Evolutionary conservation across 441 rosid genomes (phyloP).

Genomic region (Aleurites moluccanus): DNA sequence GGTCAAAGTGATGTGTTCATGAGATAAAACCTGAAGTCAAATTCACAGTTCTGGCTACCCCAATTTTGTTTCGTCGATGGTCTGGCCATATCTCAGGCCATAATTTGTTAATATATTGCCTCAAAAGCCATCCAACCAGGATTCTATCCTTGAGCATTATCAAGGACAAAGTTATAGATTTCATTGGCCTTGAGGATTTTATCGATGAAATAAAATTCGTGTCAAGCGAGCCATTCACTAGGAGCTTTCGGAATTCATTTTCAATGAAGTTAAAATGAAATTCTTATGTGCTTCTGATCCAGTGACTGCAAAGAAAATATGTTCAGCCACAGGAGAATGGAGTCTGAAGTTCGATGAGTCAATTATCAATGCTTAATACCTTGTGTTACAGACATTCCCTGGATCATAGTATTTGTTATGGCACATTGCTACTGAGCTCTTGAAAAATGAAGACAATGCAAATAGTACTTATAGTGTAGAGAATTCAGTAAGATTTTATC

Average conservation of each 20-base stretch:
- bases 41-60: too few species aligned
- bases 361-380: conserved; percentile 25
- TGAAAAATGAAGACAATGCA: conserved; percentile 27
- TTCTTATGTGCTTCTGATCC: conserved; percentile 39
- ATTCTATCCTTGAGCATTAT: background rate
- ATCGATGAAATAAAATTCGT: conserved; percentile 34
- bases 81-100: too few species aligned
- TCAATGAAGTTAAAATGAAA: conserved; percentile 36
- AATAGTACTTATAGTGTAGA: background rate
- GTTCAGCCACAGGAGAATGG: conserved; percentile 50
- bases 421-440: conserved; percentile 65
- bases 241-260: conserved; percentile 47
- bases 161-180: conserved; percentile 11
- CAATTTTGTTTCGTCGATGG: too few species aligned
- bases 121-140: too few species aligned
- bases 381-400: conserved; percentile 36
- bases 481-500: conserved; percentile 49
- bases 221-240: conserved; percentile 39
- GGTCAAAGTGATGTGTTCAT: too few species aligned
- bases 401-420: conserved; percentile 62
- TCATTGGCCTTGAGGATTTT: conserved; percentile 41
- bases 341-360: conserved; percentile 28
- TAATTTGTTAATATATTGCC: too few species aligned
- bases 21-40: too few species aligned
- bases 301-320: conserved; percentile 40